Evolutionary conservation across 139 green algal species (phyloP).

Genomic region (Auxenochlorella pyrenoidosa): DNA sequence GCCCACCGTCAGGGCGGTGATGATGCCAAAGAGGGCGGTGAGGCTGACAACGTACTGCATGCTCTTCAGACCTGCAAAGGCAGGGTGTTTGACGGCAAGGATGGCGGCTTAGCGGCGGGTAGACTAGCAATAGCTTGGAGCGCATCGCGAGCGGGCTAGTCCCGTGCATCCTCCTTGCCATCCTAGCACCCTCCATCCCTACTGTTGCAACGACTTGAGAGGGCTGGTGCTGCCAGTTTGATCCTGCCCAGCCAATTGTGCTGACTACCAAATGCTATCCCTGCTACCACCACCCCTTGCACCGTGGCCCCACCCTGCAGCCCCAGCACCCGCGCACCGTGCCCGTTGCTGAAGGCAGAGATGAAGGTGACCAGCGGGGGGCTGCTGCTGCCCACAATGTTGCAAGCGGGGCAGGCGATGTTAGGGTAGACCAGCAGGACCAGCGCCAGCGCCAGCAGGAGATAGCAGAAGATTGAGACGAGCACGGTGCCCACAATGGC

Average conservation of each 20-base stretch:
- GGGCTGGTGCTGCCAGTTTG: too few relatives aligned
- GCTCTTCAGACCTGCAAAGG: conserved; percentile 19
- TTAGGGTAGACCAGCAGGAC: conserved; percentile 20
- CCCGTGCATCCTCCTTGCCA: too few relatives aligned
- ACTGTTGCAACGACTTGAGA: too few relatives aligned
- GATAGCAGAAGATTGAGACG: conserved; percentile 21
- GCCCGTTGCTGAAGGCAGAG: not conserved
- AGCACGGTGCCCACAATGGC: conserved; percentile 42
- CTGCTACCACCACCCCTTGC: not conserved
- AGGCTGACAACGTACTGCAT: conserved; percentile 45
- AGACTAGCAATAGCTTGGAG: too few relatives aligned
- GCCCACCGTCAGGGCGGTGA: conserved; percentile 44
- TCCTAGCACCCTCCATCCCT: too few relatives aligned
- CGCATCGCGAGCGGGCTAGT: too few relatives aligned
- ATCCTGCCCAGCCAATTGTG: too few relatives aligned
- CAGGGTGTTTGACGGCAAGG: not conserved
- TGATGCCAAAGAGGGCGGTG: conserved; percentile 34
- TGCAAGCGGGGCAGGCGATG: conserved; percentile 10
- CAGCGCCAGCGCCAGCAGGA: conserved; percentile 26
- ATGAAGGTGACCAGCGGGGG: conserved; percentile 15
- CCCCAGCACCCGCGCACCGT: not conserved
- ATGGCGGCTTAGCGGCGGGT: too few relatives aligned
- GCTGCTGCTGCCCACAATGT: not conserved
- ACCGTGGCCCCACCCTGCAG: not conserved
- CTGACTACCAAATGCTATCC: too few relatives aligned